A percentile compares a stretch with the other conserved stretches of the same genome.
Evolutionary conservation across 2,329 filamentous ascomycete genomes (phyloP).

Genomic region (Pseudogymnoascus sp.): DNA sequence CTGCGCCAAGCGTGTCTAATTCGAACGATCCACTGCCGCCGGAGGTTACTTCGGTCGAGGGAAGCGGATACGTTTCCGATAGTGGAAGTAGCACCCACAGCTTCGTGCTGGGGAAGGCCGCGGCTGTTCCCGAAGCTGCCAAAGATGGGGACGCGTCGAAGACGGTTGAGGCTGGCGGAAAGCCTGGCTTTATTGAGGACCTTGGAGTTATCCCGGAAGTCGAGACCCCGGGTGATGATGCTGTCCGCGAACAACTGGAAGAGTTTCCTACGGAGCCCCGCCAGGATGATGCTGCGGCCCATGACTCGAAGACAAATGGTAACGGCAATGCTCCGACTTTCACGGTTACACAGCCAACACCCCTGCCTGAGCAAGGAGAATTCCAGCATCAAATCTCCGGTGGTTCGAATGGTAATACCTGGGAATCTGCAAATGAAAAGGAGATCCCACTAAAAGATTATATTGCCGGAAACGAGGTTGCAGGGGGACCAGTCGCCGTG

Average conservation of each 20-base stretch:
- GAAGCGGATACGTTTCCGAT: conserved; percentile 57
- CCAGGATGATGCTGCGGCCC: not conserved
- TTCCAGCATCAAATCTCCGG: conserved; percentile 29
- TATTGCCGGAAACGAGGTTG: not conserved
- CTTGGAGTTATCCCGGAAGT: conserved; percentile 12
- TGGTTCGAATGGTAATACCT: not conserved
- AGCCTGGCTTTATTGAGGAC: conserved; percentile 12
- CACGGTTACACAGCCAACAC: conserved; percentile 42
- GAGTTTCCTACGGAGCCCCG: not conserved
- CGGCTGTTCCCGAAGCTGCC: conserved; percentile 14
- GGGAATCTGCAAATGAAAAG: conserved; percentile 34
- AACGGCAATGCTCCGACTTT: conserved; percentile 35
- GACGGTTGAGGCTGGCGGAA: not conserved
- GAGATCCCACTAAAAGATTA: not conserved
- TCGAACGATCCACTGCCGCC: conserved; percentile 62
- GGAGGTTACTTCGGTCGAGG: conserved; percentile 64
- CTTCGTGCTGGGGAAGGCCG: conserved; percentile 31
- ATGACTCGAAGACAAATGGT: not conserved
- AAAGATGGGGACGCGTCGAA: not conserved
- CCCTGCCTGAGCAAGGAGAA: conserved; percentile 34
- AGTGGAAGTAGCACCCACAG: conserved; percentile 41
- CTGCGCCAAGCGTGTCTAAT: conserved; percentile 50
- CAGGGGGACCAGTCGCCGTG: not conserved
- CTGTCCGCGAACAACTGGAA: conserved; percentile 12
- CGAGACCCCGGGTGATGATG: conserved; percentile 7